Conservation (phyloP, 148 eudicot genomes). For the Vaccinium vitisidaea region DNA sequence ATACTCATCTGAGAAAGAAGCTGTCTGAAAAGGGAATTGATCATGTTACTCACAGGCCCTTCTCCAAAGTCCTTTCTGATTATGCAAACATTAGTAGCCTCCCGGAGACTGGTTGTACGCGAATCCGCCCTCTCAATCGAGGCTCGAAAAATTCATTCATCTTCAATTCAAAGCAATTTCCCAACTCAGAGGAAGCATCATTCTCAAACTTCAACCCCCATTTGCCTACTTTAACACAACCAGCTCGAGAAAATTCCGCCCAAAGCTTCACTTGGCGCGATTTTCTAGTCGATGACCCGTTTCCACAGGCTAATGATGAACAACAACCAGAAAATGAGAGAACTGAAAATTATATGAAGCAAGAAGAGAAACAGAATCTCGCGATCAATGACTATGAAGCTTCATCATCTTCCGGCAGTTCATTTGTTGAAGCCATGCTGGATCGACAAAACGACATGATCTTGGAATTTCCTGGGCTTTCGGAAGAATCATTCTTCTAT, state of each 20-base stretch:
- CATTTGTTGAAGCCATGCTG: constrained; percentile 64
- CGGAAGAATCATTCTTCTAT: constrained; percentile 62
- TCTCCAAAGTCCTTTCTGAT: constrained; percentile 84
- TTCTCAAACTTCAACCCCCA: background rate
- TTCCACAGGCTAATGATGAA: constrained; percentile 9
- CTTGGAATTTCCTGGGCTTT: constrained; percentile 52
- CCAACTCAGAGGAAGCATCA: constrained; percentile 7
- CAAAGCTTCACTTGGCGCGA: constrained; percentile 61
- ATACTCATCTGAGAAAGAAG: constrained; percentile 67
- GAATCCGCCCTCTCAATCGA: constrained; percentile 27
- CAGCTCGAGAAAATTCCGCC: constrained; percentile 17
- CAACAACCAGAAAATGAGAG: constrained; percentile 19
- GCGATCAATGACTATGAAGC: constrained; percentile 20
- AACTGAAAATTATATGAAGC: background rate
- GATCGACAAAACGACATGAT: constrained; percentile 60
- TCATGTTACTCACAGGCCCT: constrained; percentile 80
- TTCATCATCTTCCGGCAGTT: constrained; percentile 24
- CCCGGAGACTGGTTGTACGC: constrained; percentile 30
- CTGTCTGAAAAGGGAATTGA: constrained; percentile 73
- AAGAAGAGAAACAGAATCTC: constrained; percentile 4
- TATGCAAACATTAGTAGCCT: constrained; percentile 72
- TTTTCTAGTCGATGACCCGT: constrained; percentile 60
- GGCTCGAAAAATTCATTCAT: constrained; percentile 32
- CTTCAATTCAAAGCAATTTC: constrained; percentile 12
- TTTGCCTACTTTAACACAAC: constrained; percentile 12